phyloP scores from a whole-genome alignment of 345 rosid species.

The Angophora floribunda region DNA sequence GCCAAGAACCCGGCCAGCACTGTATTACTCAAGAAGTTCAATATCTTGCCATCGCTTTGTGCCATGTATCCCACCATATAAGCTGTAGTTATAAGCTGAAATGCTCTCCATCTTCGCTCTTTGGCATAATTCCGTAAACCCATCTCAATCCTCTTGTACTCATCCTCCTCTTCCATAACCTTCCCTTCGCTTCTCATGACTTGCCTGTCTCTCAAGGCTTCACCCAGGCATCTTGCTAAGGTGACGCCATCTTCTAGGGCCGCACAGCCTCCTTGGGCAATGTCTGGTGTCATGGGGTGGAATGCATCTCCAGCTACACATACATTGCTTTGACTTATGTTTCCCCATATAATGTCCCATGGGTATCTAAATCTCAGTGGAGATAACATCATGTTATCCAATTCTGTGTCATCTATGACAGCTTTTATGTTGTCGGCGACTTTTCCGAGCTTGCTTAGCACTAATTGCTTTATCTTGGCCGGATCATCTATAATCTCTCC shows the following conservation, averaged over 20 bases:
- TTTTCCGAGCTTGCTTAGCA: slow-evolving; percentile 23
- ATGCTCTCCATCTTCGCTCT: slow-evolving; percentile 46
- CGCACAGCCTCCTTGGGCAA: slow-evolving; percentile 63
- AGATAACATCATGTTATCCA: slow-evolving; percentile 14
- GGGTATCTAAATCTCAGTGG: slow-evolving; percentile 34
- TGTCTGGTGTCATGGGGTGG: slow-evolving; percentile 68
- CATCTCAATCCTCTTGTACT: slow-evolving; percentile 18
- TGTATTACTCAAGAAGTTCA: slow-evolving; percentile 15
- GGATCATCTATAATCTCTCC: slow-evolving; percentile 15
- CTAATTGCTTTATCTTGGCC: slow-evolving; percentile 27
- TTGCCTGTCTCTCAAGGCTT: slow-evolving; percentile 18
- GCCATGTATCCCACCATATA: slow-evolving; percentile 9
- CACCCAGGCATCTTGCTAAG: slow-evolving; percentile 51
- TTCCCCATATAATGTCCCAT: slow-evolving; percentile 48
- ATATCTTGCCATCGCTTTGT: slow-evolving; percentile 3
- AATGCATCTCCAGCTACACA: slow-evolving; percentile 70
- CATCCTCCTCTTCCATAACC: background rate
- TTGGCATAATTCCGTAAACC: slow-evolving; percentile 18
- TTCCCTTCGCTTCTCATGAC: background rate
- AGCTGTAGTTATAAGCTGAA: slow-evolving; percentile 22
- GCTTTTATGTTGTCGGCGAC: slow-evolving; percentile 18
- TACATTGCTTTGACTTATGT: slow-evolving; percentile 43
- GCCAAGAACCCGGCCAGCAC: background rate
- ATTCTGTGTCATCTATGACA: slow-evolving; percentile 26
- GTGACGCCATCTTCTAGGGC: slow-evolving; percentile 61